Base-by-base conservation (phyloP, 176 grass and related monocot species). In the Melocanna baccifera region DNA sequence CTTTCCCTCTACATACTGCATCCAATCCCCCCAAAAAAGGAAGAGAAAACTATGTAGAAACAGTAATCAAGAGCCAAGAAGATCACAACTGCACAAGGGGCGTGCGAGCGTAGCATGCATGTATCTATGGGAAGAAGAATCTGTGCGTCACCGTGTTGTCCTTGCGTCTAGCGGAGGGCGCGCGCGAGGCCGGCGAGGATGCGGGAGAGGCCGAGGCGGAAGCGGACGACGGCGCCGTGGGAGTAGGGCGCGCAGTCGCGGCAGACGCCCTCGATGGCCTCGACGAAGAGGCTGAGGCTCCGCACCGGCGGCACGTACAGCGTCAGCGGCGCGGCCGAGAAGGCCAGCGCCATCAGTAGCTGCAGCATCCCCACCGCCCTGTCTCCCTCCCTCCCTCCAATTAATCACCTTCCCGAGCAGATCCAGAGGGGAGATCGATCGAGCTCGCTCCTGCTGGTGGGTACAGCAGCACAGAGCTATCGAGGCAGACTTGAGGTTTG, bases 291-390 rank as follows among this genome's bases (percentile, higher is more conserved):
- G 81, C 87, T 94, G 68, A 97, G 88, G 88, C 87, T 92, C 28
- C 94, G 90, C 53, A 97, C 90, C 12, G 94, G 90, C 69, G 94
- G 94, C 76, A 97, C 67, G 88, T 97, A 97, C 13, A 97, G 90
- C 92, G 92, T 94, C 42, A 97, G 83, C 68, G 94, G 94, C 84
- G 94, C 94, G 39, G 92, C 94, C 90, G 94, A 92, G 86, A 94
- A 92, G 75, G 92, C 90, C 84, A 92, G 77, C 71, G 94, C 94
- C 70, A 94, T 85, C 39, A 97, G 77, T 77, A 97, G 76, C 88
- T 94, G 94, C 72, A 94, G 63, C 94, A 97, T 97, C 87, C 52
- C 51, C 34, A 18, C 9, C 37, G 40, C 74, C 23, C 7, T 13
- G 3, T n/a, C 7, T 37, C 29, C 0, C 28, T 41, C 14, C 19